Base-by-base conservation (phyloP, 805 yeast species). In the Candida taoyuanica region DNA sequence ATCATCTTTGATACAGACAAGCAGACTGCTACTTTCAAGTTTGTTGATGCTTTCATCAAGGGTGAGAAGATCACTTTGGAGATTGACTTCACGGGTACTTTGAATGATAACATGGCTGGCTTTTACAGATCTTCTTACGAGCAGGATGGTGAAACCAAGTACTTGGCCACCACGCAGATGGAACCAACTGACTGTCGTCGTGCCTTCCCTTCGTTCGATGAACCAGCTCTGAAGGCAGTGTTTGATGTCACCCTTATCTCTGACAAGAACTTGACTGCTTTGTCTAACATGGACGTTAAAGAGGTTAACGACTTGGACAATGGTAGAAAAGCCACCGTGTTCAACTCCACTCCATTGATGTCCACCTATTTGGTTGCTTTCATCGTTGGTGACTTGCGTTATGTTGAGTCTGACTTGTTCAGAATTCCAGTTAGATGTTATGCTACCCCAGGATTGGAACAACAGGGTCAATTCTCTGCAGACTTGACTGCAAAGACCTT, bases 161-260 rank as follows among this genome's bases (percentile, higher is more conserved):
- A 81, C 59, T 70, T 84, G 72, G 85, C 87, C 31, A 80, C 89
- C 32, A 83, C 94, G 31, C 95, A 85, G 63, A 80, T 85, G 76
- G 94, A 85, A 64, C 80, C 94, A 17, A 81, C 91, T 16, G 93
- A 85, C 56, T 85, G 91, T 50, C 77, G 95, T 53, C 73, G 87
- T 53, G 93, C 93, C 8, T 85, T 85, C 71, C 95, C 95, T 24
- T 83, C 84, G 56, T 82, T 80, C 53, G 95, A 85, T 61, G 93
- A 84, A 59, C 94, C 95, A 17, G 76, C 84, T 40, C 70, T 81
- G 43, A 85, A 85, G 64, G 86, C 93, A 17, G 68, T 77, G 35
- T 85, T 81, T 53, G 81, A 77, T 40, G 67, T 85, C 42, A 64
- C 78, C 27, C 67, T 85, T 56, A 68, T 81, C 42, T 73, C 83